Conservation (phyloP, 1,284 basidiomycete species). For the Ustilago nuda region DNA sequence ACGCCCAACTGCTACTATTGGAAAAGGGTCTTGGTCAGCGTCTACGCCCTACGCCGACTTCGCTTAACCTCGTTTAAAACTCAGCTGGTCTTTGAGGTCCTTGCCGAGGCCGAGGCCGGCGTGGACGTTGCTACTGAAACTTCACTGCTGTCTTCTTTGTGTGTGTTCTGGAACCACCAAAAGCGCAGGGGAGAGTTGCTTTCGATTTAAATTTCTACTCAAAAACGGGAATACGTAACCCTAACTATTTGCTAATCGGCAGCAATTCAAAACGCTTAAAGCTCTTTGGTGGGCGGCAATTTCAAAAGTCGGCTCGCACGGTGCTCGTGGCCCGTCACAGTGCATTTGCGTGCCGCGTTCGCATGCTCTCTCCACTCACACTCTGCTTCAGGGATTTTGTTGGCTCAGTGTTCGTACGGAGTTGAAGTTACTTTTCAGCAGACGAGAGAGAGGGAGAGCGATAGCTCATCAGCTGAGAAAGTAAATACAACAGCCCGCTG, state of each 20-base stretch:
- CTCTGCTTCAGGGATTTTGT: not conserved
- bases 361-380: not conserved
- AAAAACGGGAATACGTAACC: not conserved
- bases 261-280: not conserved
- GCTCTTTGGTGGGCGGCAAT: not conserved
- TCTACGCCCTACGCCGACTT: too few species aligned
- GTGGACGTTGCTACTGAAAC: too few species aligned
- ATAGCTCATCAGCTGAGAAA: constrained; percentile 10
- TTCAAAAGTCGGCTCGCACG: constrained; percentile 5
- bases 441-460: not conserved
- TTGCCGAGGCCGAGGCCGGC: too few species aligned
- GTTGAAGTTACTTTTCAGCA: not conserved
- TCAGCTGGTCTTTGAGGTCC: too few species aligned
- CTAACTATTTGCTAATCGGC: constrained; percentile 7
- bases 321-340: constrained; percentile 10
- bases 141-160: not conserved
- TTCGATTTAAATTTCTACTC: not conserved
- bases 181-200: constrained; percentile 6
- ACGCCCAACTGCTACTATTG: too few species aligned
- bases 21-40: too few species aligned
- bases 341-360: constrained; percentile 14
- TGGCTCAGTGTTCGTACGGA: not conserved
- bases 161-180: constrained; percentile 12
- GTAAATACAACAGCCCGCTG: constrained; percentile 1
- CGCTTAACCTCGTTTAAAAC: too few species aligned